Evolutionary conservation across 2,329 filamentous ascomycete species (phyloP), one percentile per base, ranked within the genome.

Genomic region (Corinectria fuckeliana): DNA sequence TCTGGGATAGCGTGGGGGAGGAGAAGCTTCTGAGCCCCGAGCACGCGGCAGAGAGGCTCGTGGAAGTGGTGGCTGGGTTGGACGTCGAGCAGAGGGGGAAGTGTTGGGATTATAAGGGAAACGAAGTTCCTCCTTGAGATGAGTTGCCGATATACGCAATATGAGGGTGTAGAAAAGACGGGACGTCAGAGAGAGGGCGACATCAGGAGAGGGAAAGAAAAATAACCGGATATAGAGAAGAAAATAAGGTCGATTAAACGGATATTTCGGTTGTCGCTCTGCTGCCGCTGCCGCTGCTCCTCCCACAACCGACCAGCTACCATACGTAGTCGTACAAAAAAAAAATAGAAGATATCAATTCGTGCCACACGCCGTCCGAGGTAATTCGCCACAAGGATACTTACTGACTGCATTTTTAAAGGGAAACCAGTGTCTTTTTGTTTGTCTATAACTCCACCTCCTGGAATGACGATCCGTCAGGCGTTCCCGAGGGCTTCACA

Each of bases 71-170:
- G 5, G 71, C 74, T 4, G 74, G 84, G 58, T 79, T 85, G 55
- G 71, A 72, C 1, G 38, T 82, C 11, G 77, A 80, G 23, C 81
- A 85, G 26, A 80, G 89, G 69, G 89, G 89, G 1, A 81, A 77
- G 67, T 90, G 85, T 67, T 91, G 85, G 85, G 89, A 90, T 74
- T 91, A 87, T 86, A 85, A 85, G 69, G 87, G 86, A 2, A 79
- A 86, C 60, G 88, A 90, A 73, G 78, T 59, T 45, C 32, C 51
- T 14, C 56, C 56, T 1, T 59, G n/a, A 54, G 18, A 14, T 18
- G 38, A 11, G 18, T 16, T 13, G 38, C 13, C 23, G 25, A 16
- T 36, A 36, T 9, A 16, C 18, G 8, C n/a, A 10, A 4, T 10
- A 10, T 5, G 32, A 18, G 18, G n/a, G n/a, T 16, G 11, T 36